A percentile compares a stretch with the other conserved stretches of the same genome.
phyloP scores from a whole-genome alignment of 2,329 filamentous ascomycete genomes.

The Xylaria arbuscula region DNA sequence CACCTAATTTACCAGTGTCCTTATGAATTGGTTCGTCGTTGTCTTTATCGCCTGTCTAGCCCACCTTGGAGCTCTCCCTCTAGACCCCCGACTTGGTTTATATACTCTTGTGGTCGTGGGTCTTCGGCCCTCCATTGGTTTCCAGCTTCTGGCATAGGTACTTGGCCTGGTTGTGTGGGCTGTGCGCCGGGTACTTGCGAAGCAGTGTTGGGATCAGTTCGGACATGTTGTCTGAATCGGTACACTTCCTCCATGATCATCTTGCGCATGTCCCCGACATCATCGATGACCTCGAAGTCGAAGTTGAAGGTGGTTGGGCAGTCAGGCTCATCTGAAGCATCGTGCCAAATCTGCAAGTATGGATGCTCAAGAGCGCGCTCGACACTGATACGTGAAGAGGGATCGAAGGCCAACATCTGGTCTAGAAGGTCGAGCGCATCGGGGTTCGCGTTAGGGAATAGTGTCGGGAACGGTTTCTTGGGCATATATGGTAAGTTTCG shows the following conservation, averaged over 20 bases:
- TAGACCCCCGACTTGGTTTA: slow-evolving; percentile 60
- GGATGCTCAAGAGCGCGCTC: slow-evolving; percentile 96
- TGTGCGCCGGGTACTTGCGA: slow-evolving; percentile 52
- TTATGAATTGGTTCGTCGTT: background rate
- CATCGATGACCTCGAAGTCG: slow-evolving; percentile 96
- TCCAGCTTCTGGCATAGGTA: slow-evolving; percentile 64
- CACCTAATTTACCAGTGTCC: background rate
- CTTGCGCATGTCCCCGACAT: slow-evolving; percentile 92
- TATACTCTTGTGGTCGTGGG: slow-evolving; percentile 69
- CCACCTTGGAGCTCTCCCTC: slow-evolving; percentile 71
- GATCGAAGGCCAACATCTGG: slow-evolving; percentile 97
- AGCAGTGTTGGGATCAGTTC: slow-evolving; percentile 59
- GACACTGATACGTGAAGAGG: slow-evolving; percentile 90
- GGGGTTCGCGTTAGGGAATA: slow-evolving; percentile 95
- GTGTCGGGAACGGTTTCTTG: slow-evolving; percentile 86
- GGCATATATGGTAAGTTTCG: slow-evolving; percentile 95
- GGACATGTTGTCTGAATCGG: slow-evolving; percentile 77
- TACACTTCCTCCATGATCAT: slow-evolving; percentile 98
- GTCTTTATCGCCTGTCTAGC: slow-evolving; percentile 58
- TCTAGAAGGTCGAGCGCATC: slow-evolving; percentile 95
- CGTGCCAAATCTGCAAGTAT: slow-evolving; percentile 98
- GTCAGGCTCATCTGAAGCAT: slow-evolving; percentile 92
- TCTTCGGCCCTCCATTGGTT: slow-evolving; percentile 69
- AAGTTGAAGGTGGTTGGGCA: slow-evolving; percentile 98
- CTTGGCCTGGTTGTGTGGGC: slow-evolving; percentile 55